phyloP scores from a whole-genome alignment of 2,329 filamentous ascomycete species.

The Ilyonectria sp. region DNA sequence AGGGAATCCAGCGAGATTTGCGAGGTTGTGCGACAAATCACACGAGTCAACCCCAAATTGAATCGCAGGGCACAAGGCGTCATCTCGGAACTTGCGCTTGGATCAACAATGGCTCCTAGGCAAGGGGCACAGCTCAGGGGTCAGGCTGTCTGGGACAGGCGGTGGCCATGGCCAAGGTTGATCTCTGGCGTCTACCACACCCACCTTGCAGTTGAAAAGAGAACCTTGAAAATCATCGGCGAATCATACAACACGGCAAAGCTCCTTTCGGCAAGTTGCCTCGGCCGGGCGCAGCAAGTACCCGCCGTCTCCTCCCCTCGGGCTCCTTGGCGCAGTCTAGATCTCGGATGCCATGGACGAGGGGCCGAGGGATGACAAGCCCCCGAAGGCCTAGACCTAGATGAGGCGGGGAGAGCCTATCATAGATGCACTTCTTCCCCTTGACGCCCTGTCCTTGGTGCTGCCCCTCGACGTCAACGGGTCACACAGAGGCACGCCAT shows the following conservation, averaged over 20 bases:
- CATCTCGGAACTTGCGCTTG: background rate
- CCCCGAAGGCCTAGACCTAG: background rate
- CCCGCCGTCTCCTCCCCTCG: background rate
- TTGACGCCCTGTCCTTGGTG: slow-evolving; percentile 28
- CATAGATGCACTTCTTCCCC: slow-evolving; percentile 11
- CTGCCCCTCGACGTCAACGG: slow-evolving; percentile 9
- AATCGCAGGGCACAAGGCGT: background rate
- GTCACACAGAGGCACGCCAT: background rate
- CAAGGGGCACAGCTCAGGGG: background rate
- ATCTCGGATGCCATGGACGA: background rate
- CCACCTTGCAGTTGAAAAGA: background rate
- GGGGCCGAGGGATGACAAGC: background rate
- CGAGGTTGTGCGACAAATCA: background rate
- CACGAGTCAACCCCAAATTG: background rate
- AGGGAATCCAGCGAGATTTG: background rate
- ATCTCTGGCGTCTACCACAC: slow-evolving; percentile 1
- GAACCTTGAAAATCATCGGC: background rate
- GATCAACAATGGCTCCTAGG: background rate
- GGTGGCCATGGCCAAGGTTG: background rate
- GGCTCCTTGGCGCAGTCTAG: background rate
- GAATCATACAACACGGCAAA: background rate
- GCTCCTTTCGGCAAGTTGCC: background rate
- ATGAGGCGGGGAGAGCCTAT: slow-evolving; percentile 14
- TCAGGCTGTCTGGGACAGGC: background rate
- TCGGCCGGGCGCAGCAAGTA: slow-evolving; percentile 1